Percentiles rank a stretch among this genome's conserved stretches.
These are phyloP conservation scores for Collybiopsis confluens DNA, from an alignment of 768 basidiomycete genomes.

Conservation along the genomic window DNA sequence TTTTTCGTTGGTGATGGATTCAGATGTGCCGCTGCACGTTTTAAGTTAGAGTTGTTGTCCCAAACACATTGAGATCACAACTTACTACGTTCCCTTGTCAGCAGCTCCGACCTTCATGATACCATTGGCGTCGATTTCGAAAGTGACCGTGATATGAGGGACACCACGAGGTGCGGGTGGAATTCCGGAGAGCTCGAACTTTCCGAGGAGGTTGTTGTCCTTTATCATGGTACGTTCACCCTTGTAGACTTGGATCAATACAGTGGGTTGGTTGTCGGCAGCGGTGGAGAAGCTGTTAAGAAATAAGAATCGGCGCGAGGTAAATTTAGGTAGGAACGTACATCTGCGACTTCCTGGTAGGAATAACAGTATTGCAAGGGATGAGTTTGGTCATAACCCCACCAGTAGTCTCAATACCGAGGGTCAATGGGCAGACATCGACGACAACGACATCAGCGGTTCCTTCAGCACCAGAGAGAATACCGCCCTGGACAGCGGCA, in stretches of 20 bases:
- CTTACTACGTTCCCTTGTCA: too few species aligned
- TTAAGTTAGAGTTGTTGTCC: too few species aligned
- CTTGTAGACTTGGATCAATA: constrained; percentile 99
- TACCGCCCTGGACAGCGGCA: too few species aligned
- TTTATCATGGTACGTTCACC: constrained; percentile 98
- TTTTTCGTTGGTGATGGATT: constrained; percentile 93
- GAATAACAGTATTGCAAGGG: constrained; percentile 97
- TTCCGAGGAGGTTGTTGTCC: constrained; percentile 98
- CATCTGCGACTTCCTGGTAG: constrained; percentile 98
- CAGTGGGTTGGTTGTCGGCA: constrained; percentile 98
- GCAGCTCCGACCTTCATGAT: constrained; percentile 7
- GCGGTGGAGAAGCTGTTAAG: constrained; percentile 99
- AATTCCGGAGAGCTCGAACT: constrained; percentile 98
- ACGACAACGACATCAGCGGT: too few species aligned
- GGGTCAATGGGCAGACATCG: constrained; percentile 91
- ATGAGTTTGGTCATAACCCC: constrained; percentile 99
- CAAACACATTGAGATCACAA: too few species aligned
- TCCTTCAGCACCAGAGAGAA: too few species aligned
- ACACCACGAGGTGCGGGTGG: constrained; percentile 82
- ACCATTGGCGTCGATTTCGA: constrained; percentile 92
- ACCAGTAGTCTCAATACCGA: constrained; percentile 89
- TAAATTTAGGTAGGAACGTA: too few species aligned
- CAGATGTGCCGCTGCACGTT: constrained; percentile 74
- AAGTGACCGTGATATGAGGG: constrained; percentile 83
- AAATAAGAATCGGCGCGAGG: too few species aligned